Conservation (phyloP, 2,329 filamentous ascomycete genomes). For the Pleomassaria siparia region DNA sequence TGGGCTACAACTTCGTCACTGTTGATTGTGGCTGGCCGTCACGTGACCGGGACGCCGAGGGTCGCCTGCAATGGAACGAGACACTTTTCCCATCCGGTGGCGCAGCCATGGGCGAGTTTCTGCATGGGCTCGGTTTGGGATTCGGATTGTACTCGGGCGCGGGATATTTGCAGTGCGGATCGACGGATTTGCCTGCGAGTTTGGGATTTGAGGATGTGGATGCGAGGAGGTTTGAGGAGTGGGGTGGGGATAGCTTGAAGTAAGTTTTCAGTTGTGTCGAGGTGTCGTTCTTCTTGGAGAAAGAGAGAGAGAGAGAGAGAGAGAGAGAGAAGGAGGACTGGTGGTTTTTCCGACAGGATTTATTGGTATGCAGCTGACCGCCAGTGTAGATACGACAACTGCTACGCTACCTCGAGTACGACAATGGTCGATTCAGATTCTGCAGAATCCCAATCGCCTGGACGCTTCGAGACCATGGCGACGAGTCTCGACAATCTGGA, state of each 20-base stretch:
- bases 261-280: slow-evolving; percentile 21
- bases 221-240: slow-evolving; percentile 56
- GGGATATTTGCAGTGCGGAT: slow-evolving; percentile 42
- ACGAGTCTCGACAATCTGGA: slow-evolving; percentile 26
- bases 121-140: slow-evolving; percentile 52
- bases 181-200: slow-evolving; percentile 50
- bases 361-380: slow-evolving; percentile 5
- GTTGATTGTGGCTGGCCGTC: slow-evolving; percentile 62
- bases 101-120: slow-evolving; percentile 52
- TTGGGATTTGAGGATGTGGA: slow-evolving; percentile 60
- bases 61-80: slow-evolving; percentile 54
- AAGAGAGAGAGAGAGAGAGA: too few species aligned
- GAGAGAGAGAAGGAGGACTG: too few species aligned
- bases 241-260: slow-evolving; percentile 51
- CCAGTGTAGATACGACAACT: slow-evolving; percentile 36
- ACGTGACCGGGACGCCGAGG: slow-evolving; percentile 43
- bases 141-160: slow-evolving; percentile 58
- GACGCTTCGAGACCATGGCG: slow-evolving; percentile 34
- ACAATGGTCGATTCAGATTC: slow-evolving; percentile 41
- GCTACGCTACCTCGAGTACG: slow-evolving; percentile 30
- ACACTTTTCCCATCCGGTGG: slow-evolving; percentile 55
- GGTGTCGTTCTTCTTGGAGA: slow-evolving; percentile 13
- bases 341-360: too few species aligned
- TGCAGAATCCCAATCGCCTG: slow-evolving; percentile 28
- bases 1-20: slow-evolving; percentile 60